Conservation (phyloP, 208 protist species). For the Leptomonas pyrrhocoris region DNA sequence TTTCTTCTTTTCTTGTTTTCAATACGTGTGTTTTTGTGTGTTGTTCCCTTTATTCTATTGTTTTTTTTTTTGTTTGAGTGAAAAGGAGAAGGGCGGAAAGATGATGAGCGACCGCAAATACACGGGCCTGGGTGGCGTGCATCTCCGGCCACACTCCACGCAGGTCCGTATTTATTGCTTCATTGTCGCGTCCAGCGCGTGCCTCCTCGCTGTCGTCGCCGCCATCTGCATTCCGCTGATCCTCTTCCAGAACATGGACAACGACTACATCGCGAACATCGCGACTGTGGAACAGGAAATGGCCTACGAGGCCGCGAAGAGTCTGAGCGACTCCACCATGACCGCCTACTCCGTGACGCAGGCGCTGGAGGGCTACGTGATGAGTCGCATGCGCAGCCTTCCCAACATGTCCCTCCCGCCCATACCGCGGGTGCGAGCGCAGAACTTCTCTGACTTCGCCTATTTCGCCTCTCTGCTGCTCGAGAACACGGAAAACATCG, state of each 20-base stretch:
- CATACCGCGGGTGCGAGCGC: too few relatives aligned
- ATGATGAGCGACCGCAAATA: too few relatives aligned
- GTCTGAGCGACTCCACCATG: constrained; percentile 37
- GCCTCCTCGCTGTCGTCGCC: constrained; percentile 34
- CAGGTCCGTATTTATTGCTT: constrained; percentile 40
- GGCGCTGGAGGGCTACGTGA: constrained; percentile 53
- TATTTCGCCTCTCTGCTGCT: too few relatives aligned
- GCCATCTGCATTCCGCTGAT: constrained; percentile 42
- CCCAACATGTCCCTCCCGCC: too few relatives aligned
- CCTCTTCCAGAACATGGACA: constrained; percentile 19
- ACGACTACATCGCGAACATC: background rate
- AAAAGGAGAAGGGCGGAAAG: too few relatives aligned
- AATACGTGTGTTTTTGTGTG: too few relatives aligned
- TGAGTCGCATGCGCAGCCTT: constrained; percentile 11
- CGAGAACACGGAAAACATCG: background rate
- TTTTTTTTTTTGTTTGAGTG: too few relatives aligned
- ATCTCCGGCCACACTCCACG: background rate
- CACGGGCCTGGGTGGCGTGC: too few relatives aligned
- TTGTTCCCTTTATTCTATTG: too few relatives aligned
- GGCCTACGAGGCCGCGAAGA: background rate
- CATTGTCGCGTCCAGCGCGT: constrained; percentile 23
- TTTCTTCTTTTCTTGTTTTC: too few relatives aligned
- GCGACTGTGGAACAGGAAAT: constrained; percentile 16
- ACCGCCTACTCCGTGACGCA: constrained; percentile 32
- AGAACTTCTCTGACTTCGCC: too few relatives aligned